Evolutionary conservation across 2,329 filamentous ascomycete genomes (phyloP).

Genomic region (Tolypocladium pustulatum): DNA sequence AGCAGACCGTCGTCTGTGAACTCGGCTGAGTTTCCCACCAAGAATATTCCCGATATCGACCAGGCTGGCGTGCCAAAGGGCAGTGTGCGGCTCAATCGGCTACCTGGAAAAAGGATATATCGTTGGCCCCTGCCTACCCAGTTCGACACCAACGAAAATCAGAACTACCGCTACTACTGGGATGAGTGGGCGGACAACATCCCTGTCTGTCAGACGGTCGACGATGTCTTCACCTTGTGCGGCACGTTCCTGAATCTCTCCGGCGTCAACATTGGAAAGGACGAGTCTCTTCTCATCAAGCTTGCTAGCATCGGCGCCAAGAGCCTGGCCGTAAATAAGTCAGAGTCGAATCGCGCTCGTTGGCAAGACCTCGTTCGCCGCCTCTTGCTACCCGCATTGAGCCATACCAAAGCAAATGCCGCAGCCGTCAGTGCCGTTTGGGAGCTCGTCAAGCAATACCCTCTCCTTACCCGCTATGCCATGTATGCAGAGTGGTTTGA

Average conservation of each 20-base stretch:
- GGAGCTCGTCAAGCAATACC: conserved; percentile 68
- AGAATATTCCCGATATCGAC: conserved; percentile 42
- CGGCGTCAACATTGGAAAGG: conserved; percentile 81
- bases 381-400: conserved; percentile 78
- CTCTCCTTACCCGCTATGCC: conserved; percentile 66
- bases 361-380: conserved; percentile 82
- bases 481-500: conserved; percentile 93
- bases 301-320: conserved; percentile 75
- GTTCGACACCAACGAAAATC: conserved; percentile 61
- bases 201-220: conserved; percentile 78
- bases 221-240: conserved; percentile 84
- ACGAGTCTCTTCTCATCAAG: conserved; percentile 67
- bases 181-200: conserved; percentile 94
- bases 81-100: conserved; percentile 48
- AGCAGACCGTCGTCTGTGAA: conserved; percentile 24
- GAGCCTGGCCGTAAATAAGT: conserved; percentile 61
- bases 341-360: conserved; percentile 57
- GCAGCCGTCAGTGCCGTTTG: conserved; percentile 80
- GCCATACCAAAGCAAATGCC: conserved; percentile 75
- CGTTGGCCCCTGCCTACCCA: conserved; percentile 80
- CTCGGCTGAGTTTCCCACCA: conserved; percentile 27
- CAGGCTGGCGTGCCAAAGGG: conserved; percentile 61
- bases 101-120: conserved; percentile 54
- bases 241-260: conserved; percentile 75
- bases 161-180: conserved; percentile 91